Evolutionary conservation across 768 basidiomycete species (phyloP).

Genomic region (Pleurotus ostreatus): DNA sequence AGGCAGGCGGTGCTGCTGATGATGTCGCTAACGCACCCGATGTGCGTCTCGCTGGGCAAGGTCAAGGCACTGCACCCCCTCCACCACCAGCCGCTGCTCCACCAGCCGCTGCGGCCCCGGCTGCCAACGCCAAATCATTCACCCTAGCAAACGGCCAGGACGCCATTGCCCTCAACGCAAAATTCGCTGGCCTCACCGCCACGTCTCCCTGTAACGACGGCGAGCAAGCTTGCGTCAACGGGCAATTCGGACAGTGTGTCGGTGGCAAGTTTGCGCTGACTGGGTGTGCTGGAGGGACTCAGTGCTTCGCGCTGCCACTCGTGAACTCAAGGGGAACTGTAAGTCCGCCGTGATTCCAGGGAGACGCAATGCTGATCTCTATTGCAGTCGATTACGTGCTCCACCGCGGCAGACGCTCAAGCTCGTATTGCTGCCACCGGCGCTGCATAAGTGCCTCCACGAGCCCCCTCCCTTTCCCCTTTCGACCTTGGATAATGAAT

Average conservation of each 20-base stretch:
- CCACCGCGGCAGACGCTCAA: slow-evolving; percentile 25
- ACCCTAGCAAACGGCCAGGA: slow-evolving; percentile 4
- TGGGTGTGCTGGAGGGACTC: slow-evolving; percentile 23
- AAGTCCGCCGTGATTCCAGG: not conserved
- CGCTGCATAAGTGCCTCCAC: slow-evolving; percentile 7
- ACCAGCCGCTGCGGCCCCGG: not conserved
- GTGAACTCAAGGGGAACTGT: slow-evolving; percentile 7
- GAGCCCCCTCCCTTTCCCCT: too few relatives aligned
- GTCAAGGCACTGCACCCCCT: not conserved
- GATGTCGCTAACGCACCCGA: not conserved
- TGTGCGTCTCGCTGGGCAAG: slow-evolving; percentile 3
- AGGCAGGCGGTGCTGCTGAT: not conserved
- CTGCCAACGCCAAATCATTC: not conserved
- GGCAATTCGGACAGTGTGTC: slow-evolving; percentile 37
- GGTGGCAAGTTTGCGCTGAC: slow-evolving; percentile 27
- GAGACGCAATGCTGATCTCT: not conserved
- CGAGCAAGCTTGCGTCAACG: slow-evolving; percentile 30
- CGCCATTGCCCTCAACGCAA: slow-evolving; percentile 13
- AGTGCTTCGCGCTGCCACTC: slow-evolving; percentile 26
- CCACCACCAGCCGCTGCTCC: not conserved
- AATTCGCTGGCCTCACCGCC: slow-evolving; percentile 7
- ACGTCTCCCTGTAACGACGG: slow-evolving; percentile 26
- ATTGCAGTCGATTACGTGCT: slow-evolving; percentile 25
- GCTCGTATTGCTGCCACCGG: slow-evolving; percentile 31
- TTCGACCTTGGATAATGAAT: too few relatives aligned